These are phyloP conservation scores for Diplodia sapinea DNA, from an alignment of 2,329 filamentous ascomycete species.

Conservation along the genomic window DNA sequence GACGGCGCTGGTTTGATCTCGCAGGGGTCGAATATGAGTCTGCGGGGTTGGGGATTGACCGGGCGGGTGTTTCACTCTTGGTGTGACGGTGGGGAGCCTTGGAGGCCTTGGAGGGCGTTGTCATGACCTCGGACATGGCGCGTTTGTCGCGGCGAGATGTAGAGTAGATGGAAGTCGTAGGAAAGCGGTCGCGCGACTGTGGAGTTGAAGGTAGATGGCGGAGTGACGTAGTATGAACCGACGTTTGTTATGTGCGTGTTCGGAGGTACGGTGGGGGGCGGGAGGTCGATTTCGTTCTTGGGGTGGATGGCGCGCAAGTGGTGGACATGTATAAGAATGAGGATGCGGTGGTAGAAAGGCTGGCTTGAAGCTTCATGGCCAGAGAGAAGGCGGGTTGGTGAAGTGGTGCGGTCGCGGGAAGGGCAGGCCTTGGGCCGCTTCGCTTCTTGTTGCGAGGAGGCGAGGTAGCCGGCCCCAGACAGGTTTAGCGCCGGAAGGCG, in stretches of 20 bases:
- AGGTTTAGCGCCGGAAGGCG: not conserved
- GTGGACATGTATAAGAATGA: slow-evolving; percentile 31
- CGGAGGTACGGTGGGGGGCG: slow-evolving; percentile 23
- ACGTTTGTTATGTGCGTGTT: slow-evolving; percentile 30
- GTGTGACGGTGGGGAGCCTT: slow-evolving; percentile 40
- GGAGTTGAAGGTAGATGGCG: not conserved
- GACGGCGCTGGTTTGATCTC: slow-evolving; percentile 41
- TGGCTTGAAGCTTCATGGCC: slow-evolving; percentile 25
- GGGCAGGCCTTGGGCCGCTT: slow-evolving; percentile 17
- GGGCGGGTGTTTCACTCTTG: slow-evolving; percentile 37
- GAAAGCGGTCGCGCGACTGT: not conserved
- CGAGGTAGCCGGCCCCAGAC: not conserved
- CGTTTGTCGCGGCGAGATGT: not conserved
- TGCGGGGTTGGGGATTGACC: slow-evolving; percentile 38
- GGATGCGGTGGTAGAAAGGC: slow-evolving; percentile 12
- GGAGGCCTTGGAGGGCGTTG: slow-evolving; percentile 42
- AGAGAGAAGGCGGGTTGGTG: slow-evolving; percentile 23
- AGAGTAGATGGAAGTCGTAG: not conserved
- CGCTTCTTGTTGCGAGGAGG: slow-evolving; percentile 23
- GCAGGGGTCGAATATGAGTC: slow-evolving; percentile 35
- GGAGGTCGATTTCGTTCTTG: slow-evolving; percentile 24
- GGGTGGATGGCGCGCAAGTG: slow-evolving; percentile 17
- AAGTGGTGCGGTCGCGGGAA: slow-evolving; percentile 16
- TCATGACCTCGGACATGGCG: slow-evolving; percentile 27
- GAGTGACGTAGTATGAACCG: slow-evolving; percentile 26